Evolutionary conservation across 1,139 yeast genomes (phyloP), one percentile per base, ranked within the genome.

Genomic region (Candida neerlandica): DNA sequence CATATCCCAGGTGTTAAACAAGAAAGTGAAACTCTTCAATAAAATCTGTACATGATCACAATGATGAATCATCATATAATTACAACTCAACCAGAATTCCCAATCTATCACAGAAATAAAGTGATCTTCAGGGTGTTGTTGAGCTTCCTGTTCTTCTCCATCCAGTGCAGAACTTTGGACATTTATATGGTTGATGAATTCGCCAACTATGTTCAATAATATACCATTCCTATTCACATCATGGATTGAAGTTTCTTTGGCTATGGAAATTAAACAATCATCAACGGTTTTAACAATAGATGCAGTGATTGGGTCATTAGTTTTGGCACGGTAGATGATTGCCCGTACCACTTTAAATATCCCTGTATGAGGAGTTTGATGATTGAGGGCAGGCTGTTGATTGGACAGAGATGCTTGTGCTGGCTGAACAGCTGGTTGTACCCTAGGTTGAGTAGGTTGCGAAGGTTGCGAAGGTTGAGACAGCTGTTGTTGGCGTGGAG

Each of bases 1-100:
- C 57, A 75, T 68, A 45, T 84, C 86, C 96, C 96, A 89, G 2
- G 84, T 65, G 62, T 88, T 86, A 68, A 85, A 89, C 49, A 89
- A 64, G 52, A 85, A 78, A 3, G 92, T 81, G 43, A 89, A 64
- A 18, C 83, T 82, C 53, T 87, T 80, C 39, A 86, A 70, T 51
- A 86, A 80, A 21, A 81, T 76, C 56, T 83, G 86, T 52, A 84
- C 73, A 61, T 83, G 89, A 47, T 83, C 84, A 7, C 89, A 81
- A 48, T 70, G 66, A 11, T 72, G 62, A 21, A 88, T 65, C 85
- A 88, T 80, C 57, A 81, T 73, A 53, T 80, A 72, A 18, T 77
- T 67, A 21, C 88, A 85, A 49, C 78, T 73, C 10, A 86, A 64
- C 96, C 96, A 89, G 60, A 89, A 89, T 48, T 73, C 73, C 96